Evolutionary conservation across 2,329 filamentous ascomycete genomes (phyloP), one percentile per base, ranked within the genome.

Genomic region (Cladosporium halotolerans): DNA sequence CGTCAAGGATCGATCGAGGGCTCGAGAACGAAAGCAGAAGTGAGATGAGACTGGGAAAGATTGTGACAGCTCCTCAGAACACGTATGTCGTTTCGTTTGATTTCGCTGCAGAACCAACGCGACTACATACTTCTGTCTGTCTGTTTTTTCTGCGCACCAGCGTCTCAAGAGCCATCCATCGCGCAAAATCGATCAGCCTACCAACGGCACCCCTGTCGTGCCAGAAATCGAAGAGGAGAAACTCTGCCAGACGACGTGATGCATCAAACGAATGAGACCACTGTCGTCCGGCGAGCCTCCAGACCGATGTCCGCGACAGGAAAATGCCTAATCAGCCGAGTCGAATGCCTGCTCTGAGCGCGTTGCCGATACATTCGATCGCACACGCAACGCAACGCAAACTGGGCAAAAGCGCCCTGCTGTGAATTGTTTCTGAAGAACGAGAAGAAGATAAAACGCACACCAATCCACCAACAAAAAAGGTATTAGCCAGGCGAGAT

Each of bases 211-310:
- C 42, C 11, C 23, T 23, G 9, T 45, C 42, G 23, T 28, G 4
- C 5, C 23, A 28, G 23, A 44, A 13, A 31, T 18, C 11, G 16
- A 18, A 44, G 8, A 43, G 32, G 34, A 48, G 32, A 16, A 48
- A 40, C 3, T 9, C 33, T 32, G 23, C 18, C 11, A 28, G 32
- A 32, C 7, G 19, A 43, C n/a, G 18, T 36, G 42, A 43, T 53
- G 14, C 18, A 41, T 43, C 50, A 53, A 53, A 47, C 11, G 3
- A 53, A 53, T 53, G 50, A 34, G 50, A 53, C 50, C 50, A 14
- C 3, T 18, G 4, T 8, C 16, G 23, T 28, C 23, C 23, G 23
- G 23, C 23, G 23, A 28, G 23, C 23, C 23, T 28, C 23, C 31
- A 18, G 8, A 16, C n/a, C 10, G 18, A 14, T 9, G 13, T 45